These are phyloP conservation scores for Jacaranda mimosifolia DNA, from an alignment of 257 asterid species.

Conservation along the genomic window DNA sequence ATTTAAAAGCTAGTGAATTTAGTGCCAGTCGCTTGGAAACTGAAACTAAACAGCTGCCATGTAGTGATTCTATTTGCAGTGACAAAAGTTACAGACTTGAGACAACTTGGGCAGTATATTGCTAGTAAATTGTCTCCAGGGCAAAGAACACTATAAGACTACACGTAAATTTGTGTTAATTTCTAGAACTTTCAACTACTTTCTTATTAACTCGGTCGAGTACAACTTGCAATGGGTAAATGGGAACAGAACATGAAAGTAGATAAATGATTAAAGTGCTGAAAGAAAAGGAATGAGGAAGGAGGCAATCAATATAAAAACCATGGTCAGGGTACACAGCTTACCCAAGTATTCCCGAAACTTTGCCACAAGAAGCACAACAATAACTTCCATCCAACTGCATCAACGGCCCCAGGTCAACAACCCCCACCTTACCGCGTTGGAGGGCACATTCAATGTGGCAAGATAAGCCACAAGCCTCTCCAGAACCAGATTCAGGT, in stretches of 20 bases:
- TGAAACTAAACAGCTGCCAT: neutral
- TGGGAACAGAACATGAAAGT: constrained; percentile 10
- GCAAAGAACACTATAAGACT: neutral
- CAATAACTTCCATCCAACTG: constrained; percentile 93
- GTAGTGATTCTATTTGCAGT: constrained; percentile 5
- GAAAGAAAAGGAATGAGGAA: neutral
- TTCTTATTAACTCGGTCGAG: neutral
- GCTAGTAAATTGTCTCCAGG: neutral
- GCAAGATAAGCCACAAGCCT: constrained; percentile 85
- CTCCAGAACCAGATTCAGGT: constrained; percentile 74
- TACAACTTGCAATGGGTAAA: neutral
- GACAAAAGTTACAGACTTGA: constrained; percentile 2
- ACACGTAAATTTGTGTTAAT: constrained; percentile 1
- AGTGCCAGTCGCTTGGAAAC: neutral
- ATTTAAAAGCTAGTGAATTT: neutral
- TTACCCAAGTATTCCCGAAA: constrained; percentile 88
- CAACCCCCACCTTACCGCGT: constrained; percentile 84
- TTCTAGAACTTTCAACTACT: neutral
- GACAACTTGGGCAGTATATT: constrained; percentile 6
- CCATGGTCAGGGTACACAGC: constrained; percentile 31
- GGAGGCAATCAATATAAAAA: constrained; percentile 20
- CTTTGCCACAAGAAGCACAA: constrained; percentile 91
- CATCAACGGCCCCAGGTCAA: constrained; percentile 79
- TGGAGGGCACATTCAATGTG: constrained; percentile 87
- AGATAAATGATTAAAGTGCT: neutral